phyloP scores from a whole-genome alignment of 495 filamentous ascomycete genomes.

The Hypoxylon intermedium region DNA sequence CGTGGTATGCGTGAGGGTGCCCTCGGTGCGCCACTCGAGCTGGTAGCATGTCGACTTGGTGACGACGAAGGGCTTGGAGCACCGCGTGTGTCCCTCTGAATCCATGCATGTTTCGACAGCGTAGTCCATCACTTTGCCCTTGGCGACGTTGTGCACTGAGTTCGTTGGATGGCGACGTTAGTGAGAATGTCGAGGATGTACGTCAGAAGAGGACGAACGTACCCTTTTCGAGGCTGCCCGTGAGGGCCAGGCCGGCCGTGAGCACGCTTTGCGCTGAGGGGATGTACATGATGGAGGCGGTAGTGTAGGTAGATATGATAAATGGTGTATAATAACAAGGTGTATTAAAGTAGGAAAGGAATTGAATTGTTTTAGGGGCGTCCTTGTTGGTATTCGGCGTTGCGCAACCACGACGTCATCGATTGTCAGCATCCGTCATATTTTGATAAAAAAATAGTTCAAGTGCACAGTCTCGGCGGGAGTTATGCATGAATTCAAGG shows the following conservation, averaged over 20 bases:
- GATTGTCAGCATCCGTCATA: neutral
- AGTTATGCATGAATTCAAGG: too few species aligned
- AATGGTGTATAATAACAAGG: neutral
- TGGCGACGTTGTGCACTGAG: constrained; percentile 33
- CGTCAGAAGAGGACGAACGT: constrained; percentile 9
- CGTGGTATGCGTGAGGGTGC: constrained; percentile 48
- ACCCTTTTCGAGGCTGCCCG: constrained; percentile 35
- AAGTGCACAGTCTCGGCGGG: too few species aligned
- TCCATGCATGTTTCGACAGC: constrained; percentile 47
- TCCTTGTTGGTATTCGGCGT: neutral
- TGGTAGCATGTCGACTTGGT: constrained; percentile 45
- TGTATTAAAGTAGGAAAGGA: neutral
- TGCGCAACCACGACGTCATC: neutral
- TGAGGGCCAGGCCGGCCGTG: constrained; percentile 43
- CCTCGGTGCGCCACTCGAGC: constrained; percentile 48
- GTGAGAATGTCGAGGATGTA: neutral
- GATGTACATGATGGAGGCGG: constrained; percentile 39
- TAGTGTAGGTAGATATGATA: neutral
- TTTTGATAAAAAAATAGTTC: neutral
- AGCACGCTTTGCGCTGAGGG: constrained; percentile 42
- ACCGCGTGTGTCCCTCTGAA: constrained; percentile 42
- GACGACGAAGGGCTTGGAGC: constrained; percentile 47
- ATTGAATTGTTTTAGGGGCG: neutral
- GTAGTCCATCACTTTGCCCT: constrained; percentile 46
- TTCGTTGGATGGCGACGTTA: neutral